Evolutionary conservation across 768 basidiomycete species (phyloP).

Genomic region (Pleurotus sapidus): DNA sequence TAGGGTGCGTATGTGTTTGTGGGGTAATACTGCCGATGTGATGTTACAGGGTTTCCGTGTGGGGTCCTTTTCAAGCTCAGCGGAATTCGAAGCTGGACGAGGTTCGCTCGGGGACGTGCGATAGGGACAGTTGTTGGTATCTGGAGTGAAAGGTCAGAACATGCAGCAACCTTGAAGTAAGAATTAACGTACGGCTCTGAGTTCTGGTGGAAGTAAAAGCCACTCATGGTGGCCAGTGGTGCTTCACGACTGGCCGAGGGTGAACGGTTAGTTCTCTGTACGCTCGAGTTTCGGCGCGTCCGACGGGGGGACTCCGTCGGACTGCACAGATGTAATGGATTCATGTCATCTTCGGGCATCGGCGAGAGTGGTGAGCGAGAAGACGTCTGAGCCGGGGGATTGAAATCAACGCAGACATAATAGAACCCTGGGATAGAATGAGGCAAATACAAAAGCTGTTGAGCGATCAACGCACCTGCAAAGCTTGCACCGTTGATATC

Average conservation of each 20-base stretch:
- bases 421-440: slow-evolving; percentile 70
- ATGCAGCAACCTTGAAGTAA: slow-evolving; percentile 1
- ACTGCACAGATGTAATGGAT: slow-evolving; percentile 23
- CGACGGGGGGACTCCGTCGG: slow-evolving; percentile 30
- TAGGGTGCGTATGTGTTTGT: background rate
- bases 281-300: slow-evolving; percentile 46
- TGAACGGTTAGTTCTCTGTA: slow-evolving; percentile 40
- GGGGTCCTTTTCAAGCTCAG: slow-evolving; percentile 27
- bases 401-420: slow-evolving; percentile 93
- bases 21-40: background rate
- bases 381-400: slow-evolving; percentile 49
- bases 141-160: slow-evolving; percentile 32
- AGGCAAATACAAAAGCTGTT: slow-evolving; percentile 15
- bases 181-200: slow-evolving; percentile 75
- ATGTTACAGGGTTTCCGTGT: slow-evolving; percentile 3
- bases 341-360: slow-evolving; percentile 10
- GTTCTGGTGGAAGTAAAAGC: slow-evolving; percentile 93
- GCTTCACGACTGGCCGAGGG: slow-evolving; percentile 43
- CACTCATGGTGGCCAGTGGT: slow-evolving; percentile 74
- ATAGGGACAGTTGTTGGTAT: slow-evolving; percentile 86
- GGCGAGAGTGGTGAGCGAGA: slow-evolving; percentile 15
- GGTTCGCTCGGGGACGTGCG: slow-evolving; percentile 70
- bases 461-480: slow-evolving; percentile 61
- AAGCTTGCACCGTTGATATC: slow-evolving; percentile 96
- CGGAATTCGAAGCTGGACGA: slow-evolving; percentile 88